These are phyloP conservation scores for Trypanosomatidae sp. DNA, from an alignment of 208 protist genomes.

Conservation along the genomic window DNA sequence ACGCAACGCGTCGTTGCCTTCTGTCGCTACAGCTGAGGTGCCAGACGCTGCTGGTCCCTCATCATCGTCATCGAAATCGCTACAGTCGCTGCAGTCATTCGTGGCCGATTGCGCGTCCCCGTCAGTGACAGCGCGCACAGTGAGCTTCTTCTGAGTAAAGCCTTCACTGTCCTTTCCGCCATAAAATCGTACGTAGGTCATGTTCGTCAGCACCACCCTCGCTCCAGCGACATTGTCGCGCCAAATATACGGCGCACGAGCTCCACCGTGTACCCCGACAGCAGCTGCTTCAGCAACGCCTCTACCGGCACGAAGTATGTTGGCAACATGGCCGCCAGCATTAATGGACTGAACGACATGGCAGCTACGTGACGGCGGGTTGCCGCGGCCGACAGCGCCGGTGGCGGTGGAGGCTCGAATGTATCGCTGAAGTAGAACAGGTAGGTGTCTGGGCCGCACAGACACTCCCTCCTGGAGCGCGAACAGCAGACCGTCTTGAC, in stretches of 20 bases:
- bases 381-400: background rate
- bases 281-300: constrained; percentile 38
- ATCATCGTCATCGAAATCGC: background rate
- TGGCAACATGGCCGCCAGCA: constrained; percentile 46
- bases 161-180: constrained; percentile 31
- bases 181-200: constrained; percentile 42
- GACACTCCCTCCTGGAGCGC: background rate
- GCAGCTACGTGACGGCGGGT: background rate
- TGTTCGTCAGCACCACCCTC: constrained; percentile 6
- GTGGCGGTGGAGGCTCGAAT: constrained; percentile 37
- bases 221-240: constrained; percentile 27
- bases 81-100: background rate
- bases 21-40: background rate
- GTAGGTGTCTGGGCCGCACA: constrained; percentile 2
- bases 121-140: background rate
- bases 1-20: constrained; percentile 4
- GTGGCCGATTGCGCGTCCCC: background rate
- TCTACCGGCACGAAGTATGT: constrained; percentile 60
- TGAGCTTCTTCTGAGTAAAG: constrained; percentile 2
- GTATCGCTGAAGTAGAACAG: constrained; percentile 18
- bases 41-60: background rate
- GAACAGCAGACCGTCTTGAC: constrained; percentile 5
- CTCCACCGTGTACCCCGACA: constrained; percentile 44
- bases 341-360: constrained; percentile 43
- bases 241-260: constrained; percentile 47